Conservation (phyloP, 257 asterid genomes). For the Jacaranda mimosifolia region DNA sequence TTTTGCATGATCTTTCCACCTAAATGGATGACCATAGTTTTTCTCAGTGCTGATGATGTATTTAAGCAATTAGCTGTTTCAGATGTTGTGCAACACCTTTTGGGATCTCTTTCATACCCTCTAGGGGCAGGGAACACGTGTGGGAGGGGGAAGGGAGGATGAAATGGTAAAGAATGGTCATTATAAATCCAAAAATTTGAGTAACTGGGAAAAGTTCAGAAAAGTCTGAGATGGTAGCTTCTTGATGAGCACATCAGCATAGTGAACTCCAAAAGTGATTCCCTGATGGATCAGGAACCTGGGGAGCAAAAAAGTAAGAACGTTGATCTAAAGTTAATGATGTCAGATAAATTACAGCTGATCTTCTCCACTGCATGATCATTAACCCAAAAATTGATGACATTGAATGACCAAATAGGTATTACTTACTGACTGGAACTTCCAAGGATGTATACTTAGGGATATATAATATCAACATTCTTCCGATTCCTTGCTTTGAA, state of each 20-base stretch:
- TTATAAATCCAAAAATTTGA: too few relatives aligned
- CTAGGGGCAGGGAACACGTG: not conserved
- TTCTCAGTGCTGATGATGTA: not conserved
- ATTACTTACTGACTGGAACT: not conserved
- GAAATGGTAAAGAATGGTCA: too few relatives aligned
- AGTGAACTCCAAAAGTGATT: too few relatives aligned
- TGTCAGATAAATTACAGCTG: not conserved
- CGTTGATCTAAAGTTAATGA: too few relatives aligned
- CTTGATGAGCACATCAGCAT: too few relatives aligned
- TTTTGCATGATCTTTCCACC: not conserved
- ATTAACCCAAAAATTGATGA: not conserved
- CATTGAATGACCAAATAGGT: not conserved
- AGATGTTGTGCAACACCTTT: not conserved
- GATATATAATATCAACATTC: constrained; percentile 1
- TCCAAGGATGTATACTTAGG: too few relatives aligned
- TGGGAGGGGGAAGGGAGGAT: too few relatives aligned
- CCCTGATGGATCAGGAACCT: too few relatives aligned
- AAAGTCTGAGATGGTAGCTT: too few relatives aligned
- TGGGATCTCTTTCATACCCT: not conserved
- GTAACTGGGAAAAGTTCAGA: too few relatives aligned
- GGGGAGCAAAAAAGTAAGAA: too few relatives aligned
- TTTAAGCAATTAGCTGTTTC: not conserved
- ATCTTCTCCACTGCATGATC: not conserved
- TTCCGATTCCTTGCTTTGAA: not conserved
- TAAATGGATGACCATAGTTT: not conserved